phyloP scores from a whole-genome alignment of 495 filamentous ascomycete genomes.

The Bacidia rubella region DNA sequence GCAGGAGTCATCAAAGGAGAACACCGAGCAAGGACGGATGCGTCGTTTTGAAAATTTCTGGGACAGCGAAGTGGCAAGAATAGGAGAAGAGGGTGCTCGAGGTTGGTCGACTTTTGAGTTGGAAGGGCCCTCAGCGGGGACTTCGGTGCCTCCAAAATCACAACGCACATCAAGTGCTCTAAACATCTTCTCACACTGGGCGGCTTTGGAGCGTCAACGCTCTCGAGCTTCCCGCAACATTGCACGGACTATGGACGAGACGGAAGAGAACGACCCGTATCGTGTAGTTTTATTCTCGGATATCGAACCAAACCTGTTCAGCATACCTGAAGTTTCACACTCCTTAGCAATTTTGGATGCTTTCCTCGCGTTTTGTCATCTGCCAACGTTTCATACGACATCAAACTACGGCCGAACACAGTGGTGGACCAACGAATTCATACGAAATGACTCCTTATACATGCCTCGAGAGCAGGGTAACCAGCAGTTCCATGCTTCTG shows the following conservation, averaged over 20 bases:
- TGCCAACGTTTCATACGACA: conserved; percentile 36
- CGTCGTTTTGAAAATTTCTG: conserved; percentile 61
- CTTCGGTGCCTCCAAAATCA: background rate
- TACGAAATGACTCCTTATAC: conserved; percentile 32
- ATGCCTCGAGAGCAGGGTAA: conserved; percentile 5
- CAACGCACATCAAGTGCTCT: background rate
- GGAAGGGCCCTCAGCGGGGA: background rate
- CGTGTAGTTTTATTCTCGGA: conserved; percentile 68
- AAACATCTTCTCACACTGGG: conserved; percentile 36
- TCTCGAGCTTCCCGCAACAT: conserved; percentile 40
- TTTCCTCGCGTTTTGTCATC: conserved; percentile 54
- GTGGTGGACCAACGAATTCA: conserved; percentile 33
- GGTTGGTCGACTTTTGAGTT: conserved; percentile 51
- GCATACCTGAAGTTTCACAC: conserved; percentile 14
- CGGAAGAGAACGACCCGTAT: conserved; percentile 63
- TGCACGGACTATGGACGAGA: conserved; percentile 49
- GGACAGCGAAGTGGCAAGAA: conserved; percentile 70
- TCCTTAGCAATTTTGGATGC: conserved; percentile 41
- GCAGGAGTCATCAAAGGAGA: too few relatives aligned
- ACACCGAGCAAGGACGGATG: conserved; percentile 15
- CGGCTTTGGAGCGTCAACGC: conserved; percentile 40
- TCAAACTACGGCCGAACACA: conserved; percentile 10
- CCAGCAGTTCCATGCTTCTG: conserved; percentile 7
- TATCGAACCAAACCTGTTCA: conserved; percentile 42
- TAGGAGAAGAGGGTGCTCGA: conserved; percentile 58